These are phyloP conservation scores for Eragrostis tef DNA, from an alignment of 202 grass and related monocot species.

Conservation along the genomic window DNA sequence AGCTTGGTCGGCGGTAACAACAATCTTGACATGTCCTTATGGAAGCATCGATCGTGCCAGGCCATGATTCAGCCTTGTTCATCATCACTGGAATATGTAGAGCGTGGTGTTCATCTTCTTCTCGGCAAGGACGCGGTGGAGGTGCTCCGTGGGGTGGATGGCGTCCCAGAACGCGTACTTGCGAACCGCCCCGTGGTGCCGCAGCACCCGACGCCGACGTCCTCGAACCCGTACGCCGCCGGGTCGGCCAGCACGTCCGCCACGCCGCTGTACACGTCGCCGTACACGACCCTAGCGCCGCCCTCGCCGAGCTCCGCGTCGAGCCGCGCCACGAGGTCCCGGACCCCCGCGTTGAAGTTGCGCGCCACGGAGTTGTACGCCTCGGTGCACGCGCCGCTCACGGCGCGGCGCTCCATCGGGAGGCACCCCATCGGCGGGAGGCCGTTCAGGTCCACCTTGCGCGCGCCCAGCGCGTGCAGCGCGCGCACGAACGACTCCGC, in stretches of 20 bases:
- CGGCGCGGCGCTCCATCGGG: constrained; percentile 58
- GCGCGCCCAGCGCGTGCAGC: constrained; percentile 57
- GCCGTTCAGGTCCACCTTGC: constrained; percentile 61
- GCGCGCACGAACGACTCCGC: constrained; percentile 54
- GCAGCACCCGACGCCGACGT: constrained; percentile 64
- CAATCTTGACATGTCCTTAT: background rate
- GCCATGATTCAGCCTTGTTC: background rate
- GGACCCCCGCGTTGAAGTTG: constrained; percentile 42
- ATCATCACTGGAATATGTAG: constrained; percentile 47
- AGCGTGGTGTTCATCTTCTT: constrained; percentile 59
- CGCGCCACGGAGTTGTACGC: constrained; percentile 65
- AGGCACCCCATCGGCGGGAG: constrained; percentile 82
- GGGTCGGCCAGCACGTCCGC: constrained; percentile 52
- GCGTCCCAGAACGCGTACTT: constrained; percentile 81
- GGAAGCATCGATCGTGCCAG: background rate
- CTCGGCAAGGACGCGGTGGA: constrained; percentile 54
- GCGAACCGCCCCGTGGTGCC: constrained; percentile 61
- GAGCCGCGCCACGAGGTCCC: constrained; percentile 22
- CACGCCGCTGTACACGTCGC: constrained; percentile 56
- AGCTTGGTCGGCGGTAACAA: background rate
- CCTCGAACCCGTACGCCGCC: constrained; percentile 58
- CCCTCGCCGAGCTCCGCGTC: background rate
- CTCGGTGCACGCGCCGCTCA: constrained; percentile 58
- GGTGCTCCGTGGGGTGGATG: constrained; percentile 73
- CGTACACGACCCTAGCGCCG: constrained; percentile 55